Evolutionary conservation across 805 yeast species (phyloP).

Genomic region (Zygosaccharomyces lentus): DNA sequence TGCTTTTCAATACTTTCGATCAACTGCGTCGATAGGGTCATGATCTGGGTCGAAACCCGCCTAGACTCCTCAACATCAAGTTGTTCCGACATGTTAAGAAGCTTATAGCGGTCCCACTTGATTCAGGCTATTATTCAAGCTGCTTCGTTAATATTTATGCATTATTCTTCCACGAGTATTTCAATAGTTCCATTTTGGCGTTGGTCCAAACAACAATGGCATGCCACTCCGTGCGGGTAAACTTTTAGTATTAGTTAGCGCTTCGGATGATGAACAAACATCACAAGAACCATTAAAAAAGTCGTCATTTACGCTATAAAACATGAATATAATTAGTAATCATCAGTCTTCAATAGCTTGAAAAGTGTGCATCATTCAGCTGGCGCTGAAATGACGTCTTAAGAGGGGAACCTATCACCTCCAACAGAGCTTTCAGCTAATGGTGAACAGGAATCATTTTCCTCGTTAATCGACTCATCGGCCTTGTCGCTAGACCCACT

Average conservation of each 20-base stretch:
- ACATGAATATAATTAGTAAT: background rate
- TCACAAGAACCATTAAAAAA: background rate
- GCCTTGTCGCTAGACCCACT: background rate
- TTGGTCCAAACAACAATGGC: slow-evolving; percentile 1
- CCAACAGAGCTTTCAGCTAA: background rate
- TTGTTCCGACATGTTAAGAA: slow-evolving; percentile 1
- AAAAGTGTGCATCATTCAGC: background rate
- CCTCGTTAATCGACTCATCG: background rate
- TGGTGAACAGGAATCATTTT: background rate
- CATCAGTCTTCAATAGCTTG: background rate
- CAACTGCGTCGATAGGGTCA: slow-evolving; percentile 53
- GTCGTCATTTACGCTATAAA: background rate
- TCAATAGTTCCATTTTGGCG: slow-evolving; percentile 2
- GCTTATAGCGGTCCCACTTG: background rate
- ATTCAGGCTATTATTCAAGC: background rate
- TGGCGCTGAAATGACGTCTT: background rate
- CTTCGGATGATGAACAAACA: background rate
- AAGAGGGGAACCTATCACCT: background rate
- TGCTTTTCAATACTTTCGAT: slow-evolving; percentile 58
- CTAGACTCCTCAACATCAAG: slow-evolving; percentile 33
- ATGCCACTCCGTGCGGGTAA: slow-evolving; percentile 4
- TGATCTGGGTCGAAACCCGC: slow-evolving; percentile 51
- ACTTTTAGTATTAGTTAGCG: background rate
- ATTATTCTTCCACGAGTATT: background rate
- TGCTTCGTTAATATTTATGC: background rate